Base-by-base conservation (phyloP, 495 filamentous ascomycete genomes). In the Penicillium silybi region DNA sequence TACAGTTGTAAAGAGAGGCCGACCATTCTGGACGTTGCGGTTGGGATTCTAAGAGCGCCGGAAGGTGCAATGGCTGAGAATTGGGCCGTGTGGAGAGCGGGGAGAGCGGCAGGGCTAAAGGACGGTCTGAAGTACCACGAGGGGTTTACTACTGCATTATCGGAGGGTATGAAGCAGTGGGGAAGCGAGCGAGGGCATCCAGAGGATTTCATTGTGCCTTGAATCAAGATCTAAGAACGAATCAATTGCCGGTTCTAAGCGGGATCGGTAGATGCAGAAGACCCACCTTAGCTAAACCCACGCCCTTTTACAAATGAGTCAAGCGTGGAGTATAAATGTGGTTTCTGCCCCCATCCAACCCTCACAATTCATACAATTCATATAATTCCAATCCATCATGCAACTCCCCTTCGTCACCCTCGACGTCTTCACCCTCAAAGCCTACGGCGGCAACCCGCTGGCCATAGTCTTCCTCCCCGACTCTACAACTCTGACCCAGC, bases 21-120 rank as follows among this genome's bases (percentile, higher is more conserved):
- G 1, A 59, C 70, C 3, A 60, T 81, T 23, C 67, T 82, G 0
- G 78, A 82, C 54, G 59, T 84, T 1, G 76, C 76, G 6, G 59
- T 72, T 8, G 82, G 81, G 0, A 54, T 83, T 34, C 44, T 83
- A 27, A 58, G 76, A 5, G 65, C 75, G 2, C 62, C 67, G 1
- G 73, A 76, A 39, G 79, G 79, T 1, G 69, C 72, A 0, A 72
- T 79, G 50, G 73, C 76, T 9, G 76, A 80, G 63, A 59, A 64
- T 11, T 74, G 70, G 71, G 47, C 64, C 25, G 44, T 65, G 9
- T 74, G 72, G 73, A 54, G 63, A 41, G 64, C 61, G 19, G 50
- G 46, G 1, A 48, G 60, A n/a, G 50, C 57, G 16, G 54, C 58
- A 7, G 64, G 61, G 54, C 53, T 56, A 26, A 50, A 69, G 47